Percentiles rank a stretch among this genome's conserved stretches.
These are phyloP conservation scores for Bretziella fagacearum DNA, from an alignment of 2,329 filamentous ascomycete species.

Conservation along the genomic window DNA sequence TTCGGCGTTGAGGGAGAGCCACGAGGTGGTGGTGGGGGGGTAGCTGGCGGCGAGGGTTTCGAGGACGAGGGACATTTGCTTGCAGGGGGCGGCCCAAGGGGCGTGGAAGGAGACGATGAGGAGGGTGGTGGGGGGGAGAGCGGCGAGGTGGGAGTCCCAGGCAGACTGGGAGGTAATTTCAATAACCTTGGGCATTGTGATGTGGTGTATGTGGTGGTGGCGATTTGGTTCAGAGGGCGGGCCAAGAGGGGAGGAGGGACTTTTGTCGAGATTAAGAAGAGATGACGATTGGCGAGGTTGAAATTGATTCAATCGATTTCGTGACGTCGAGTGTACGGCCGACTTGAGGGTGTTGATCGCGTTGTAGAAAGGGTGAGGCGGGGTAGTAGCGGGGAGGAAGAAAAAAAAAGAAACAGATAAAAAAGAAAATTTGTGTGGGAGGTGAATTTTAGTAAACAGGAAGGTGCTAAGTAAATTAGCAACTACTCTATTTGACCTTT, in stretches of 20 bases:
- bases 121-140: constrained; percentile 52
- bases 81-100: constrained; percentile 89
- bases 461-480: too few species aligned
- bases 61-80: constrained; percentile 81
- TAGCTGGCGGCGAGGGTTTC: constrained; percentile 75
- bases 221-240: too few species aligned
- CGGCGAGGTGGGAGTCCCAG: constrained; percentile 52
- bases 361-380: not conserved
- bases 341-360: too few species aligned
- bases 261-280: too few species aligned
- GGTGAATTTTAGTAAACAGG: too few species aligned
- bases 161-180: constrained; percentile 59
- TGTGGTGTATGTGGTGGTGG: not conserved
- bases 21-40: constrained; percentile 53
- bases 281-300: too few species aligned
- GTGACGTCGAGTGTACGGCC: too few species aligned
- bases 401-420: not conserved
- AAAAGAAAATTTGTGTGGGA: too few species aligned
- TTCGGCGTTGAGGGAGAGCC: constrained; percentile 87
- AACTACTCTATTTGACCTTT: too few species aligned
- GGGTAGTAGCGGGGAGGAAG: not conserved
- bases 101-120: constrained; percentile 89
- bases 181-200: constrained; percentile 54
- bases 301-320: too few species aligned
- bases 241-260: too few species aligned